These are phyloP conservation scores for Sphagnum tenellum DNA, from an alignment of 225 moss, liverwort and hornwort species.

Conservation along the genomic window DNA sequence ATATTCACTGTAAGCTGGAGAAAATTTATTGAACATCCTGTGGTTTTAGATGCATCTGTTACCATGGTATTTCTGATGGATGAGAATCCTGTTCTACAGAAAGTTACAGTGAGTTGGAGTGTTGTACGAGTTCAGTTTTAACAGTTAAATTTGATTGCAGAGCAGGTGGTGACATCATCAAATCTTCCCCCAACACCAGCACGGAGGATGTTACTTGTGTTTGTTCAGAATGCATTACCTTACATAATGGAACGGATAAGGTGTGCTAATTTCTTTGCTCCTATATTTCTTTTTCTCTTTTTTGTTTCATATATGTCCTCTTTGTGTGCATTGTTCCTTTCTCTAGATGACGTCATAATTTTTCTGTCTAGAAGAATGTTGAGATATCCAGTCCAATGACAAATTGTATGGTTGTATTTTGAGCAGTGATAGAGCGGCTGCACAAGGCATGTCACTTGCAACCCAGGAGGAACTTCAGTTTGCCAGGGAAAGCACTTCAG, in stretches of 20 bases:
- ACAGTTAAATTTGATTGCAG: not conserved
- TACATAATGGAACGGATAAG: constrained; percentile 88
- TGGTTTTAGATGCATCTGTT: no score
- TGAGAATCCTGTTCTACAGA: no score
- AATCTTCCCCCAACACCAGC: constrained; percentile 88
- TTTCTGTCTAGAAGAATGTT: not conserved
- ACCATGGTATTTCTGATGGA: no score
- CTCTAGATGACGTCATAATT: not conserved
- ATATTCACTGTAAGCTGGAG: no score
- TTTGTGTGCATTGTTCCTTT: not conserved
- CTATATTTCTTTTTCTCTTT: no score
- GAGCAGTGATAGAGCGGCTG: constrained; percentile 80
- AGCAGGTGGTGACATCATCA: constrained; percentile 62
- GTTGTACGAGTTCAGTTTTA: no score
- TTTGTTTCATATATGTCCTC: no score
- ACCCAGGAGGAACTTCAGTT: constrained; percentile 40
- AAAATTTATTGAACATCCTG: no score
- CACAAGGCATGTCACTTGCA: constrained; percentile 68
- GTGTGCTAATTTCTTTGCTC: constrained; percentile 10
- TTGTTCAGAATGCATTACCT: constrained; percentile 85
- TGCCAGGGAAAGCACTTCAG: constrained; percentile 20
- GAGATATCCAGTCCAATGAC: not conserved
- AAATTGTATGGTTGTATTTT: not conserved
- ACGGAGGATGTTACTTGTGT: constrained; percentile 70
- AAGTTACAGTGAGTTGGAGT: no score